Evolutionary conservation across 1,139 yeast genomes (phyloP).

Genomic region (Blastobotrys raffinosifermentans): DNA sequence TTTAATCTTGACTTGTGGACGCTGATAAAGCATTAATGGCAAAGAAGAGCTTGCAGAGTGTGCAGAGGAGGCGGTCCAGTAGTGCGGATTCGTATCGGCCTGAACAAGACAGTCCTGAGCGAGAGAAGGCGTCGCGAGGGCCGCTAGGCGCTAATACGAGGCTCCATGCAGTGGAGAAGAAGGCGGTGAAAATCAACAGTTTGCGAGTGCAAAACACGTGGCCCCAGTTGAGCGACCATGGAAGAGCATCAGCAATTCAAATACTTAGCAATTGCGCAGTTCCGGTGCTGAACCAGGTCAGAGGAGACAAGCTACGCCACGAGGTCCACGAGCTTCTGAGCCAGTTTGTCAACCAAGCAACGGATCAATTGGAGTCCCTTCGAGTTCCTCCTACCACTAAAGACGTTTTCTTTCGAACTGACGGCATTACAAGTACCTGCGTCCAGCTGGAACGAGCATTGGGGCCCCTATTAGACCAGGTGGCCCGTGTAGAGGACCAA

Average conservation of each 20-base stretch:
- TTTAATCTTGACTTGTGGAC: too few species aligned
- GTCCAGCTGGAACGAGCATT: constrained; percentile 20
- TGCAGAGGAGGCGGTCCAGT: too few species aligned
- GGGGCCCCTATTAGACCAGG: constrained; percentile 21
- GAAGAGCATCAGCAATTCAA: constrained; percentile 15
- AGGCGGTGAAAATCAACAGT: too few species aligned
- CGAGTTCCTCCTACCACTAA: constrained; percentile 22
- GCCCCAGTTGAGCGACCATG: constrained; percentile 18
- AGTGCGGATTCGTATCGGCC: too few species aligned
- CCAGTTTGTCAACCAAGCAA: constrained; percentile 7
- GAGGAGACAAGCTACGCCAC: constrained; percentile 14
- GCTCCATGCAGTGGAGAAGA: too few species aligned
- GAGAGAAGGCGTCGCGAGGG: too few species aligned
- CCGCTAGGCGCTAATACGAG: too few species aligned
- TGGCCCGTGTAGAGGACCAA: constrained; percentile 21
- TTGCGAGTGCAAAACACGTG: constrained; percentile 16
- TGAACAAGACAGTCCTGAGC: too few species aligned
- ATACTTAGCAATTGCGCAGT: constrained; percentile 16
- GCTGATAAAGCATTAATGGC: too few species aligned
- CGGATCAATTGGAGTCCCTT: constrained; percentile 12
- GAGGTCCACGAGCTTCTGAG: constrained; percentile 14
- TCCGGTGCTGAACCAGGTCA: constrained; percentile 16
- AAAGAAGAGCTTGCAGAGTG: too few species aligned
- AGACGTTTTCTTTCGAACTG: constrained; percentile 19
- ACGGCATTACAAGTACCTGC: constrained; percentile 15